phyloP scores from a whole-genome alignment of 2,329 filamentous ascomycete species.

The Hirsutella thompsonii region DNA sequence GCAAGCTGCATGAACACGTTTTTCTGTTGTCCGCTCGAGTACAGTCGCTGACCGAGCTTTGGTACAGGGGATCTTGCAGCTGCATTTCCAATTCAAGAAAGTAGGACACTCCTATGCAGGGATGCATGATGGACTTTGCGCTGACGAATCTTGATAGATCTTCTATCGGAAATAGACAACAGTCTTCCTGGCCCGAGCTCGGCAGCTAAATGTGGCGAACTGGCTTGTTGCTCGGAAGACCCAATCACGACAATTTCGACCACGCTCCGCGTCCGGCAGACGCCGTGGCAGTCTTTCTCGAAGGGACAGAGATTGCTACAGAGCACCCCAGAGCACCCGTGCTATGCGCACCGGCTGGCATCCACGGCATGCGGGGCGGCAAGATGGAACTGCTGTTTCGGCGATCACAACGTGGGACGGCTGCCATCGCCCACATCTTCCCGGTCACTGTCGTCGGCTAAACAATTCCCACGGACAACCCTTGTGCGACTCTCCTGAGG shows the following conservation, averaged over 20 bases:
- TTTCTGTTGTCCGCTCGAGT: not conserved
- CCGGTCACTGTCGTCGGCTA: conserved; percentile 1
- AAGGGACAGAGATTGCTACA: not conserved
- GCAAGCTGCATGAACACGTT: conserved; percentile 29
- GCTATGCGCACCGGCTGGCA: not conserved
- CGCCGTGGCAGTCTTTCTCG: not conserved
- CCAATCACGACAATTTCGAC: not conserved
- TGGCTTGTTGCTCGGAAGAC: not conserved
- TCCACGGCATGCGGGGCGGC: conserved; percentile 1
- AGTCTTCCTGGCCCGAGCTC: not conserved
- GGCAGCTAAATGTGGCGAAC: not conserved
- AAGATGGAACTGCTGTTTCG: not conserved
- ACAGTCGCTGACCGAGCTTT: not conserved
- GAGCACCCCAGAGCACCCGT: not conserved
- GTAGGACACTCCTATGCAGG: conserved; percentile 26
- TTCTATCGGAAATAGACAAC: conserved; percentile 4
- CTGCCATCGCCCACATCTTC: conserved; percentile 1
- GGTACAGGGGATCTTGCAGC: conserved; percentile 54
- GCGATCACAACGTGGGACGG: not conserved
- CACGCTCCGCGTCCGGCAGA: not conserved
- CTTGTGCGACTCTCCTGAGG: conserved; percentile 1
- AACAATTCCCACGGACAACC: not conserved
- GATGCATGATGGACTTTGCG: not conserved
- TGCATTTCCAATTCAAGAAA: conserved; percentile 99
- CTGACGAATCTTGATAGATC: conserved; percentile 1